A percentile compares a stretch with the other conserved stretches of the same genome.
Conservation (phyloP, 1,284 basidiomycete species). For the Chalciporus sp. region DNA sequence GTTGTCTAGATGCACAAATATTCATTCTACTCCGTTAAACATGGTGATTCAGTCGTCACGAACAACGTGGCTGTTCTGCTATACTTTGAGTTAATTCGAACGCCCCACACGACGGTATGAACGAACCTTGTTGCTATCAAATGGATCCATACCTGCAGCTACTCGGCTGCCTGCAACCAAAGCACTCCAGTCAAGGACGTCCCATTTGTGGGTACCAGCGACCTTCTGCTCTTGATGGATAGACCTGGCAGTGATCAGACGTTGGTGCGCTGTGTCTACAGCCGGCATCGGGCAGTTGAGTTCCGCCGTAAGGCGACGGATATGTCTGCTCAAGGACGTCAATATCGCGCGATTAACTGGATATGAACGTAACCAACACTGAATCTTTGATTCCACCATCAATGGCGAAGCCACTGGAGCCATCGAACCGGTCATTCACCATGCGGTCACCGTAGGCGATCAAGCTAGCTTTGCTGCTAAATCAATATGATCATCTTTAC, state of each 20-base stretch:
- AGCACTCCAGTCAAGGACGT: conserved; percentile 73
- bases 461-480: conserved; percentile 38
- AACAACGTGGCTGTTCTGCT: conserved; percentile 22
- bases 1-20: background rate
- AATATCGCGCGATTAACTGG: background rate
- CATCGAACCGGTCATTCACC: conserved; percentile 74
- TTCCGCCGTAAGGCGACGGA: conserved; percentile 60
- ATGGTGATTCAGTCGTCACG: conserved; percentile 35
- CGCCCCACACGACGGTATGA: background rate
- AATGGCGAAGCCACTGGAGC: conserved; percentile 80
- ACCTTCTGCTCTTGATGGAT: conserved; percentile 52
- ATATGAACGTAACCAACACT: conserved; percentile 13
- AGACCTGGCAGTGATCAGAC: conserved; percentile 78
- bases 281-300: conserved; percentile 81
- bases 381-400: conserved; percentile 89
- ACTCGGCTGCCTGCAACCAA: conserved; percentile 69
- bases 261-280: conserved; percentile 77
- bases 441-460: conserved; percentile 71
- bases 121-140: conserved; percentile 50
- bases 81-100: background rate
- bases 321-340: conserved; percentile 46
- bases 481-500: conserved; percentile 1
- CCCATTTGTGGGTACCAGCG: conserved; percentile 49
- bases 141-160: conserved; percentile 66
- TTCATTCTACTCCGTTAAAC: conserved; percentile 41